These are phyloP conservation scores for Myxozyma sirexii DNA, from an alignment of 805 yeast species.

Conservation along the genomic window DNA sequence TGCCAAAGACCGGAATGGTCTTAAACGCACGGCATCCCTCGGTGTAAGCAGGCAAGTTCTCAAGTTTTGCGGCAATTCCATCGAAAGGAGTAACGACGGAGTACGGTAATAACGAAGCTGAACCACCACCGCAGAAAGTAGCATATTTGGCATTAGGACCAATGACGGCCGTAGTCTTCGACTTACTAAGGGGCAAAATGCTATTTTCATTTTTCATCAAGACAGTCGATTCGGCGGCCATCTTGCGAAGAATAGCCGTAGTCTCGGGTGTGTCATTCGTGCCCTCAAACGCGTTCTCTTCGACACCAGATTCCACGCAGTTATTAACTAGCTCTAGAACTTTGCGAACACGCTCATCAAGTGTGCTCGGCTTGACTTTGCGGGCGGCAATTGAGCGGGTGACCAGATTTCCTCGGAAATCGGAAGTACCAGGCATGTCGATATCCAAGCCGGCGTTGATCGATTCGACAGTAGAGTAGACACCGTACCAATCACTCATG, in stretches of 20 bases:
- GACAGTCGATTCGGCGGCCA: slow-evolving; percentile 58
- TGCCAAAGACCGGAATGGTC: slow-evolving; percentile 11
- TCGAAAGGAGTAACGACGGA: slow-evolving; percentile 27
- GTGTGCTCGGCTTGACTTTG: slow-evolving; percentile 44
- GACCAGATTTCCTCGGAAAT: slow-evolving; percentile 49
- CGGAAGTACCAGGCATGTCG: slow-evolving; percentile 69
- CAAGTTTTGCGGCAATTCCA: slow-evolving; percentile 16
- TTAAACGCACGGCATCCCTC: slow-evolving; percentile 17
- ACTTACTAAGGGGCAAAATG: slow-evolving; percentile 52
- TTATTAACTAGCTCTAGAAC: slow-evolving; percentile 53
- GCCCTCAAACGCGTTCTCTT: slow-evolving; percentile 42
- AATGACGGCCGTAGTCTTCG: slow-evolving; percentile 52
- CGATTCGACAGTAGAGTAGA: slow-evolving; percentile 52
- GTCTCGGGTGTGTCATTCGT: slow-evolving; percentile 49
- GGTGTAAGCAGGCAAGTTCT: neutral
- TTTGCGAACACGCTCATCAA: slow-evolving; percentile 50
- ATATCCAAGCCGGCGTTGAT: slow-evolving; percentile 61
- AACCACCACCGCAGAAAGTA: slow-evolving; percentile 29
- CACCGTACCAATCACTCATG: slow-evolving; percentile 70
- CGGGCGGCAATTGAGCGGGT: slow-evolving; percentile 49
- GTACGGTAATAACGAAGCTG: slow-evolving; percentile 25
- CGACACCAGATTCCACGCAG: slow-evolving; percentile 48
- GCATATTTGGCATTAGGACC: slow-evolving; percentile 49
- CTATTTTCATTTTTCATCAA: slow-evolving; percentile 56
- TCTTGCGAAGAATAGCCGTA: slow-evolving; percentile 46